Conservation (phyloP, 257 asterid species). For the Cruciata laevipes region DNA sequence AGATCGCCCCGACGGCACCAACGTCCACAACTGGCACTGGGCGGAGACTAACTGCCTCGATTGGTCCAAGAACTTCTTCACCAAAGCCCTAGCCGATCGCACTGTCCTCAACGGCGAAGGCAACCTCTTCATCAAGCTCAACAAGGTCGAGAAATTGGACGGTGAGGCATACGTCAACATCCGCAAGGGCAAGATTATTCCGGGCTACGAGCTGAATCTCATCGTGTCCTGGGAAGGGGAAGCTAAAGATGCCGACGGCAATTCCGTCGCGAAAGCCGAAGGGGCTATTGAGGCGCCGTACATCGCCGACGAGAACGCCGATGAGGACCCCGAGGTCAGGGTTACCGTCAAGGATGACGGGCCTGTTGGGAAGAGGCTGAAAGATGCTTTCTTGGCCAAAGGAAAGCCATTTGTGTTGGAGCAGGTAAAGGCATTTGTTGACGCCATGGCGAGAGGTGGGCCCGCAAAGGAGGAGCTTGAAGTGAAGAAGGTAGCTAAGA, state of each 20-base stretch:
- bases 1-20: constrained; percentile 90
- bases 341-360: constrained; percentile 72
- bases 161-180: constrained; percentile 93
- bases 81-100: constrained; percentile 45
- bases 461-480: constrained; percentile 89
- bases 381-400: constrained; percentile 63
- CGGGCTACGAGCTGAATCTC: constrained; percentile 72
- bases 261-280: constrained; percentile 38
- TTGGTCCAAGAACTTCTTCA: constrained; percentile 66
- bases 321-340: constrained; percentile 72
- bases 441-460: constrained; percentile 74
- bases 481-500: constrained; percentile 41
- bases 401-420: constrained; percentile 77
- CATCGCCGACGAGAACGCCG: constrained; percentile 91
- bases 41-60: constrained; percentile 80
- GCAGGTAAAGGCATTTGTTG: constrained; percentile 52
- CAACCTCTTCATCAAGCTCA: constrained; percentile 38
- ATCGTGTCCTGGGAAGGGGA: constrained; percentile 69
- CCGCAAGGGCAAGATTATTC: constrained; percentile 87
- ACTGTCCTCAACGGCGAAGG: constrained; percentile 65
- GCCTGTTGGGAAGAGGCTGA: constrained; percentile 54
- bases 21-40: constrained; percentile 99
- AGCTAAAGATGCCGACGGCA: constrained; percentile 55
- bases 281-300: constrained; percentile 81
- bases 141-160: constrained; percentile 48